Conservation (phyloP, 441 rosid species). For the Mallotus japonicus region DNA sequence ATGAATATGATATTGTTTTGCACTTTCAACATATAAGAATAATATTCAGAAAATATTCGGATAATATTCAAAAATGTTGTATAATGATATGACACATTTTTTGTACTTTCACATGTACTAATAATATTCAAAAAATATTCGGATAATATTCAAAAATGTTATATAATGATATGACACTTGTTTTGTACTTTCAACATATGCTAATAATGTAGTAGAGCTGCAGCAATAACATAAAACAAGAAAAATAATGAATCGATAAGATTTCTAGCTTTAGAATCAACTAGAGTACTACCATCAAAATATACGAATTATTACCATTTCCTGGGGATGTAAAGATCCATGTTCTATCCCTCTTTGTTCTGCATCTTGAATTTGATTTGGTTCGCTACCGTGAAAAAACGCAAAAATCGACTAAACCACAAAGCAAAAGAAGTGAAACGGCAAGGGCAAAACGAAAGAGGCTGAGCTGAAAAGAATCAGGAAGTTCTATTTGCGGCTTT, state of each 20-base stretch:
- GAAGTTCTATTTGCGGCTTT: background rate
- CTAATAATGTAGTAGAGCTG: slow-evolving; percentile 94
- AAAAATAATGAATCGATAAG: background rate
- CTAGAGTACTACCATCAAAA: background rate
- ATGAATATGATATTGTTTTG: too few species aligned
- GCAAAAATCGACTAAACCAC: too few species aligned
- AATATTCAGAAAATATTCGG: too few species aligned
- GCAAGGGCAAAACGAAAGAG: background rate
- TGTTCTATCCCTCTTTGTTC: slow-evolving; percentile 82
- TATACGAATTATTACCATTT: slow-evolving; percentile 49
- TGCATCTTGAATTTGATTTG: slow-evolving; percentile 59
- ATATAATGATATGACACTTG: too few species aligned
- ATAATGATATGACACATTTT: too few species aligned
- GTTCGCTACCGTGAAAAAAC: background rate
- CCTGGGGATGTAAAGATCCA: slow-evolving; percentile 89
- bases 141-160: too few species aligned
- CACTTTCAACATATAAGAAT: too few species aligned
- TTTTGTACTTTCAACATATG: too few species aligned
- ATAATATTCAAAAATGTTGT: too few species aligned
- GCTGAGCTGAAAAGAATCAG: background rate
- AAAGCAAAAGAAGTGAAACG: background rate
- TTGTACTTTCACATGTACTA: too few species aligned
- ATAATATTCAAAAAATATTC: too few species aligned
- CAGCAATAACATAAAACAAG: background rate
- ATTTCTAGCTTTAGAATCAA: background rate